A percentile compares a stretch with the other conserved stretches of the same genome.
Conservation (phyloP, 1,139 yeast species). For the Fermentozyma sake region DNA sequence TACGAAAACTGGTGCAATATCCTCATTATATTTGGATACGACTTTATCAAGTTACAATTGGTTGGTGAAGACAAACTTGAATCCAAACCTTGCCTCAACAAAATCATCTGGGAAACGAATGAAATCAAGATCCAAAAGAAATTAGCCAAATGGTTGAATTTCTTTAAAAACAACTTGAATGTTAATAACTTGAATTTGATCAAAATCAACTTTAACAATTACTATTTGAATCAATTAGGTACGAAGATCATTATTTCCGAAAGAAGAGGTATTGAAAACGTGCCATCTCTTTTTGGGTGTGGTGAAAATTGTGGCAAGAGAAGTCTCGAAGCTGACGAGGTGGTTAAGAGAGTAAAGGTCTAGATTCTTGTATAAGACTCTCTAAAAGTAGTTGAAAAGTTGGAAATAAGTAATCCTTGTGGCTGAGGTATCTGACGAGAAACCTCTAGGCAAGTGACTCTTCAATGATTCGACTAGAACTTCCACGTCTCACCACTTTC, state of each 20-base stretch:
- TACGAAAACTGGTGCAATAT: conserved; percentile 56
- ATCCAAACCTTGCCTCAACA: conserved; percentile 16
- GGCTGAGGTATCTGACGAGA: conserved; percentile 2
- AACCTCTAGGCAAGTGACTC: no score
- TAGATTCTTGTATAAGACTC: no score
- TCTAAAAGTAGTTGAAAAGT: no score
- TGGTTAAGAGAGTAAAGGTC: no score
- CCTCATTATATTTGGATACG: conserved; percentile 41
- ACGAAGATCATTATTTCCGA: conserved; percentile 25
- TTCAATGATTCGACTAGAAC: no score
- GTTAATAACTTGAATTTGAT: conserved; percentile 14
- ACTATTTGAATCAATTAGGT: conserved; percentile 32
- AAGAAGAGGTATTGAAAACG: conserved; percentile 1
- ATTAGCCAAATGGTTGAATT: conserved; percentile 28
- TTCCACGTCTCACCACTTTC: no score
- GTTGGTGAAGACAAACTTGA: conserved; percentile 8
- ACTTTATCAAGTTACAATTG: conserved; percentile 27
- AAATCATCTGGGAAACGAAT: conserved; percentile 29
- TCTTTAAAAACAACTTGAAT: conserved; percentile 18
- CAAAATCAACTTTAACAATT: conserved; percentile 26
- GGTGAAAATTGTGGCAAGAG: conserved; percentile 14
- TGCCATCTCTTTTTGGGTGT: conserved; percentile 13
- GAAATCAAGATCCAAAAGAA: conserved; percentile 16
- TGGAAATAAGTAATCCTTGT: no score
- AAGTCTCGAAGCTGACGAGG: conserved; percentile 12